Base-by-base conservation (phyloP, 805 yeast genomes). In the Candida easanensis region DNA sequence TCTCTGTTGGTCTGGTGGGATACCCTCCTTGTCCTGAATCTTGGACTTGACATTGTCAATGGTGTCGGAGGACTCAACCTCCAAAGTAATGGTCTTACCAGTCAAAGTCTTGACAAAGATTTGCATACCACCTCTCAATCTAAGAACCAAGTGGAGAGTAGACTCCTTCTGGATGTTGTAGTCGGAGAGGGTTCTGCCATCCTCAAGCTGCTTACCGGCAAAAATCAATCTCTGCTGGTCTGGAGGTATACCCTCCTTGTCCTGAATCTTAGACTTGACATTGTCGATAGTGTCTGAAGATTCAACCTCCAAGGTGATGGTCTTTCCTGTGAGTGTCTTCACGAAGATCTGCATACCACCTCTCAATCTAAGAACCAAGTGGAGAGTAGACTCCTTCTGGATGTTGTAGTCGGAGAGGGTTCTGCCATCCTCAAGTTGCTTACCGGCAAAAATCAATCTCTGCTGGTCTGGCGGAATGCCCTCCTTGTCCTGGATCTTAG, bases 391-490 rank as follows among this genome's bases (percentile, higher is more conserved):
- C 73, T 88, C 96, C 79, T 88, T 88, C 74, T 88, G 96, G 67
- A 88, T 88, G 82, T 88, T 88, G 84, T 88, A 88, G 71, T 88
- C 96, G 41, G 95, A 84, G 53, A 88, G 74, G 40, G 96, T 88
- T 76, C 96, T 84, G 58, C 96, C 96, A 61, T 88, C 96, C 74
- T 88, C 96, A 58, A 88, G 76, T 71, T 88, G 96, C 76, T 88
- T 88, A 77, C 96, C 96, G 58, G 96, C 96, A 62, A 88, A 88
- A 71, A 88, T 88, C 62, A 88, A 76, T 74, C 96, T 82, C 73
- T 88, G 96, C 74, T 91, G 97, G 76, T 90, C 97, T 65, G 97
- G 97, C 71, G 97, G 97, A 61, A 90, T 90, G 69, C 97, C 97
- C 74, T 90, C 97, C 81, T 90, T 89, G 81, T 90, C 96, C 76